Evolutionary conservation across 768 basidiomycete species (phyloP).

Genomic region (Mycena venus): DNA sequence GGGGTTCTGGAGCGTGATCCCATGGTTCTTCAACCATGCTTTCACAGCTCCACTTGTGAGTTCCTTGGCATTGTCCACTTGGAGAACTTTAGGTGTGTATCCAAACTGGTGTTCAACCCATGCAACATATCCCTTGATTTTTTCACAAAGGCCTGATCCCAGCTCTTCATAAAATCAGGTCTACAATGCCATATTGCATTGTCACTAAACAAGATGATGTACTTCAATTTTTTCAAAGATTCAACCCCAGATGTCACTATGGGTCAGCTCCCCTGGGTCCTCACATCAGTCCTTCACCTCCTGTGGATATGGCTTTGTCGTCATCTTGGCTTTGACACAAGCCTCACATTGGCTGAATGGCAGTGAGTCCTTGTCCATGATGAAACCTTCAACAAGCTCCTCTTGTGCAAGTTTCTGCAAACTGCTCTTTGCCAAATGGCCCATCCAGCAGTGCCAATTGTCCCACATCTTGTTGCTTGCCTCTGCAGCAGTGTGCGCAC

Average conservation of each 20-base stretch:
- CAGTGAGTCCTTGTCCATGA: neutral
- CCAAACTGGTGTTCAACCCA: constrained; percentile 4
- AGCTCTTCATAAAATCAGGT: constrained; percentile 14
- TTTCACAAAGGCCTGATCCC: constrained; percentile 2
- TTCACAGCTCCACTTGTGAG: constrained; percentile 40
- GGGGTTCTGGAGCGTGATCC: constrained; percentile 46
- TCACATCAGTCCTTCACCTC: constrained; percentile 10
- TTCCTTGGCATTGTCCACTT: constrained; percentile 48
- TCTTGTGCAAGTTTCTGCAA: constrained; percentile 1
- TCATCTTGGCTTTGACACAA: constrained; percentile 22
- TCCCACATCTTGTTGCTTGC: constrained; percentile 17
- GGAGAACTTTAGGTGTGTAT: constrained; percentile 19
- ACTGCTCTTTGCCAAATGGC: constrained; percentile 5
- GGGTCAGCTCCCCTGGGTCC: constrained; percentile 12
- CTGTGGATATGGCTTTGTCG: constrained; percentile 9
- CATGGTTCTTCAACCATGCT: constrained; percentile 35
- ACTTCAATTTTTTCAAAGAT: neutral
- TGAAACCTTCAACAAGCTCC: constrained; percentile 3
- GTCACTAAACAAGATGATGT: too few relatives aligned
- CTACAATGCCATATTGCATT: too few relatives aligned
- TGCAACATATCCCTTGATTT: constrained; percentile 5
- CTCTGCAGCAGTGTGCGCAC: constrained; percentile 11
- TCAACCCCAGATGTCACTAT: constrained; percentile 21
- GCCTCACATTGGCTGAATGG: constrained; percentile 23
- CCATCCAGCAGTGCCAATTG: constrained; percentile 13